Conservation (phyloP, 208 protist genomes). For the Trypanosoma mega region DNA sequence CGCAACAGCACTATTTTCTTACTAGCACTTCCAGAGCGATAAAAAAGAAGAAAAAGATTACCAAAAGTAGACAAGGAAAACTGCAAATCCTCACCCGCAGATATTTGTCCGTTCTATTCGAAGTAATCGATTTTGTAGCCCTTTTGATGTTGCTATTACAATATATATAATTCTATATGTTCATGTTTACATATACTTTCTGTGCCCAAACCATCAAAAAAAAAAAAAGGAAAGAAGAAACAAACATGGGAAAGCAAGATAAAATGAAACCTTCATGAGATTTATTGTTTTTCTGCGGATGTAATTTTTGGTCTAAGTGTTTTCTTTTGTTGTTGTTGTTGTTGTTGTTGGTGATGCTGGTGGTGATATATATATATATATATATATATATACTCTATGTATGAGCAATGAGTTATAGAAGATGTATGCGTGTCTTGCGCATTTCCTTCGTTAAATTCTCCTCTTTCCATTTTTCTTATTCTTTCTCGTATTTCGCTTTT, state of each 20-base stretch:
- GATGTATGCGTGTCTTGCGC: not conserved
- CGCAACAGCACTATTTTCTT: too few relatives aligned
- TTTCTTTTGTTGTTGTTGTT: slow-evolving; percentile 9
- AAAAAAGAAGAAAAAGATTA: too few relatives aligned
- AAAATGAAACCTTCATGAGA: not conserved
- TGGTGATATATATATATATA: slow-evolving; percentile 3
- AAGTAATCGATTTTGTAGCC: too few relatives aligned
- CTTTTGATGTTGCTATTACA: too few relatives aligned
- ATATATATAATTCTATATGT: too few relatives aligned
- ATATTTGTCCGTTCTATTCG: too few relatives aligned
- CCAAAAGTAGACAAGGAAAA: too few relatives aligned
- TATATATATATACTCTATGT: slow-evolving; percentile 2
- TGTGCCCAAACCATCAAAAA: not conserved
- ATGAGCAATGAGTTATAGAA: not conserved
- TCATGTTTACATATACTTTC: not conserved
- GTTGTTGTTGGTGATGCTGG: slow-evolving; percentile 4
- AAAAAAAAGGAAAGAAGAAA: slow-evolving; percentile 5
- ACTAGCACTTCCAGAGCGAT: too few relatives aligned
- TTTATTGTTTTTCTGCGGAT: slow-evolving; percentile 3
- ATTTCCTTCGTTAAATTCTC: slow-evolving; percentile 4
- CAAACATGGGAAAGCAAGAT: not conserved
- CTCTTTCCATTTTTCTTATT: slow-evolving; percentile 18
- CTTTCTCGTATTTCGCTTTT: not conserved
- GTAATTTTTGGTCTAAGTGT: not conserved
- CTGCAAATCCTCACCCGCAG: too few relatives aligned